Base-by-base conservation (phyloP, 1,284 basidiomycete species). In the Ceratobasidium sp. region DNA sequence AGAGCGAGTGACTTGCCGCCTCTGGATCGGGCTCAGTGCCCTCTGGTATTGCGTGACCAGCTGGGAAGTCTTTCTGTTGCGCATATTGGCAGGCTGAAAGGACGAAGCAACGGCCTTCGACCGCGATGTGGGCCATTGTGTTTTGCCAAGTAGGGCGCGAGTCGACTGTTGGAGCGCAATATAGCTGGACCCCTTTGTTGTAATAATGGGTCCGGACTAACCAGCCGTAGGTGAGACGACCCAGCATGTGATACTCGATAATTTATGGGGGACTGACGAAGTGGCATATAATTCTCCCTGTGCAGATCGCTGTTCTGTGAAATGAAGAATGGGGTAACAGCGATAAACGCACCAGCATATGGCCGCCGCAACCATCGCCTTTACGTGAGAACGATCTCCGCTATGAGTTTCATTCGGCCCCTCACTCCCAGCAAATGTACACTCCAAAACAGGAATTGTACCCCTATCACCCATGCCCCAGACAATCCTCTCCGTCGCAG, bases 271-370 rank as follows among this genome's bases (percentile, higher is more conserved):
- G 79, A 83, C 84, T 18, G 83, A 30, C 87, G 79, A 7, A 85
- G 83, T 3, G 93, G 93, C 92, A 94, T 93, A 80, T 91, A 92
- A 82, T 94, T 94, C 82, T 94, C 92, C 92, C 90, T 91, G 62
- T 70, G n/a, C 48, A 50, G n/a, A 74, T 48, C 78, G 77, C 23
- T 52, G 2, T 44, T 76, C 16, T 52, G 54, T 16, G 23, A 41
- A 41, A 64, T 27, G 60, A 33, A 64, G 27, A 59, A 20, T 67
- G 2, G 30, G 27, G 60, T 14, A 23, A 78, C 16, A 33, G 12
- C 35, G 66, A n/a, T 18, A 33, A 23, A 74, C 87, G 83, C 80
- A 90, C 90, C 92, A 93, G 82, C 92, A 93, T 77, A 93, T 91
- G 3, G 91, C 86, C 0, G 90, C 89, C 14, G 90, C 89, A 7